Conservation (phyloP, 148 eudicot species). For the Rhododendron mucronatum region DNA sequence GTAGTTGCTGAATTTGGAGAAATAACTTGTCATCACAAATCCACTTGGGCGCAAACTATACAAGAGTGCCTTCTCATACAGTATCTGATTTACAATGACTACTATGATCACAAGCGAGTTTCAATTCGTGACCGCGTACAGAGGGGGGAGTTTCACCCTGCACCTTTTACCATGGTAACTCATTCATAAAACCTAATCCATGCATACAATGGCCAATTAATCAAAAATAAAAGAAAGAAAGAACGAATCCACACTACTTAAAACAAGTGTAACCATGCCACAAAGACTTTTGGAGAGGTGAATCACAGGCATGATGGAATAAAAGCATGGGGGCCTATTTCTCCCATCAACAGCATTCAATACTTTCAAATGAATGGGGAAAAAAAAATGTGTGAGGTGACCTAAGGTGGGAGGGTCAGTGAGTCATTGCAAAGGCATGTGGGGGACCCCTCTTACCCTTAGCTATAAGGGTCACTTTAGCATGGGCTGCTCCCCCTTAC, state of each 20-base stretch:
- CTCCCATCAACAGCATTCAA: conserved; percentile 1
- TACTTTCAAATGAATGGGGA: neutral
- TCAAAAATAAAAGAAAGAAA: too few relatives aligned
- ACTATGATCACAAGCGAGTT: too few relatives aligned
- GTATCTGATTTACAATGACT: too few relatives aligned
- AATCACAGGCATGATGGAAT: conserved; percentile 17
- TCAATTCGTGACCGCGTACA: too few relatives aligned
- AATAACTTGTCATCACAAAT: too few relatives aligned
- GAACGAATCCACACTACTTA: neutral
- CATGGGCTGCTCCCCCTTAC: conserved; percentile 28
- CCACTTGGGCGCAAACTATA: too few relatives aligned
- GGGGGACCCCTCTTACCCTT: conserved; percentile 13
- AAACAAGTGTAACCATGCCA: neutral
- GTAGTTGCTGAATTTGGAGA: too few relatives aligned
- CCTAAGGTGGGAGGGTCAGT: conserved; percentile 7
- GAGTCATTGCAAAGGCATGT: conserved; percentile 29
- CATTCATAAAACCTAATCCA: too few relatives aligned
- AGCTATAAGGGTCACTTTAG: conserved; percentile 15
- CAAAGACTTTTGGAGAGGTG: neutral
- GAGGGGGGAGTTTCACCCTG: too few relatives aligned
- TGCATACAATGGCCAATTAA: too few relatives aligned
- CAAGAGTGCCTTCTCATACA: too few relatives aligned
- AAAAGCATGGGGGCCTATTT: neutral
- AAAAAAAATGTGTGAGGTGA: neutral
- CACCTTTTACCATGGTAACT: too few relatives aligned